Base-by-base conservation (phyloP, 345 rosid species). In the Hibiscus trionum region DNA sequence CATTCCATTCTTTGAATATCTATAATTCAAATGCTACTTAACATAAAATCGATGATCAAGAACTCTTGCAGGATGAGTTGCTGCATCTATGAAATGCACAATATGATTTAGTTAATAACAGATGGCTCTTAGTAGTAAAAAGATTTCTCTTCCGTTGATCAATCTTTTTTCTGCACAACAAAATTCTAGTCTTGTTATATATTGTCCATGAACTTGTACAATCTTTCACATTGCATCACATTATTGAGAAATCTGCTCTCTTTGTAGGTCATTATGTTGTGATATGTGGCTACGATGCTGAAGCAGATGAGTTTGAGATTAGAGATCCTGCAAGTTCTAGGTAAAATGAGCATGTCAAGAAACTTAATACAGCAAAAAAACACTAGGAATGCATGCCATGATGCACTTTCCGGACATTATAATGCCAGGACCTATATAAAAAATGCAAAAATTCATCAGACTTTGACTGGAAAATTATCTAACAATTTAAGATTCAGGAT, bases 321-420 rank as follows among this genome's bases (percentile, higher is more conserved):
- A 90, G 97, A 82, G 97, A 96, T 82, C 99, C 99, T 63, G 96
- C 97, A 77, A 88, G 91, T 90, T 80, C 93, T 75, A 82, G 90
- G 99, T 93, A 87, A 63, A 63, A 35, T 63, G 10, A 63, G 67
- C 49, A 39, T 19, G 50, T 17, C 21, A 17, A 17, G 68, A 19
- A 64, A 37, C 67, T 37, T 17, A 37, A 39, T 47, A 47, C 50
- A 4, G 29, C 50, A 58, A 14, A 10, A 17, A 17, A 7, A 39
- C 16, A 19, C n/a, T 17, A 37, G 49, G 50, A 64, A 39, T 37
- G 9, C 14, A 56, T 4, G 5, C n/a, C 68, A 19, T 37, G 21
- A 11, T 64, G 11, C 66, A 61, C 66, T 61, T 61, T 33, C 44
- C 44, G 1, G 12, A 19, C 12, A 33, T 31, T 5, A 16, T 61